Percentiles rank a stretch among this genome's conserved stretches.
These are phyloP conservation scores for Salinomyces thailandicus DNA, from an alignment of 2,329 filamentous ascomycete genomes.

Conservation along the genomic window DNA sequence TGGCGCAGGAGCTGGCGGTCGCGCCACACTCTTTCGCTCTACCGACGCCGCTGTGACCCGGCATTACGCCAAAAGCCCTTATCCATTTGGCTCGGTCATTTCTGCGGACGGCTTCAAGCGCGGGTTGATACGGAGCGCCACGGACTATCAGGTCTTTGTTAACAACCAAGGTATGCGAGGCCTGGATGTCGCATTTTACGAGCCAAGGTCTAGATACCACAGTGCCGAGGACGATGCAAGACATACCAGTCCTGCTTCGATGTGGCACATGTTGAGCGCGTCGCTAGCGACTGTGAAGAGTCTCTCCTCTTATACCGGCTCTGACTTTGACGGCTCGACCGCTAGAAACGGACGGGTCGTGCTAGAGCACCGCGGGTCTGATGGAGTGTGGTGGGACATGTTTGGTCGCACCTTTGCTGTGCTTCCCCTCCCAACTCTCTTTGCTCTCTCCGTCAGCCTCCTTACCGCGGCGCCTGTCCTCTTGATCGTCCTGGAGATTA, in stretches of 20 bases:
- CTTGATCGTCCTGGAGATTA: conserved; percentile 56
- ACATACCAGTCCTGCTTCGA: conserved; percentile 58
- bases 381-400: conserved; percentile 87
- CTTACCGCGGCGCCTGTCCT: conserved; percentile 69
- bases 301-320: conserved; percentile 57
- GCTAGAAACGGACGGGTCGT: conserved; percentile 50
- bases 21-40: conserved; percentile 76
- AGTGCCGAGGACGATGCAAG: conserved; percentile 77
- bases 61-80: conserved; percentile 58
- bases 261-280: conserved; percentile 94
- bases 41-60: conserved; percentile 78
- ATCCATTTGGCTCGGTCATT: conserved; percentile 77
- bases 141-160: conserved; percentile 79
- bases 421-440: conserved; percentile 70
- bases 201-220: conserved; percentile 77
- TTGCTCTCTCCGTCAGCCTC: conserved; percentile 75
- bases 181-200: conserved; percentile 84
- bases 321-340: conserved; percentile 50
- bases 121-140: conserved; percentile 71
- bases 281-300: conserved; percentile 63
- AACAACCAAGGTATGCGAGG: conserved; percentile 71
- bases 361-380: conserved; percentile 45
- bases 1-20: conserved; percentile 82
- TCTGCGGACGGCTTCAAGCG: conserved; percentile 74
- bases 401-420: conserved; percentile 72